Evolutionary conservation across 2,329 filamentous ascomycete genomes (phyloP).

Genomic region (Tricladium varicosporioides): DNA sequence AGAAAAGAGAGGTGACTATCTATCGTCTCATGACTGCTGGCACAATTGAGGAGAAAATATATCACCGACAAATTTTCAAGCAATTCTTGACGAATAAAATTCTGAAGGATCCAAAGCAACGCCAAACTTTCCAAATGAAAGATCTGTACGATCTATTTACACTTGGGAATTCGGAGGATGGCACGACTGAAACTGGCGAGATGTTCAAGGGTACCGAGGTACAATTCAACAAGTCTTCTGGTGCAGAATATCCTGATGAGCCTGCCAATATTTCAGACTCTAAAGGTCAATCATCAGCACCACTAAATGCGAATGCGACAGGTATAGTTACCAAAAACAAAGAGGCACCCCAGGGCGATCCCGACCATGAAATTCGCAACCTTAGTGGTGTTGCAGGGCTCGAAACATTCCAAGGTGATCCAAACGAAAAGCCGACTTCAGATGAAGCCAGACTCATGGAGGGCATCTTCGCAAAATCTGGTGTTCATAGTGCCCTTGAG

Average conservation of each 20-base stretch:
- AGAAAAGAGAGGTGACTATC: constrained; percentile 92
- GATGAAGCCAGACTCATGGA: constrained; percentile 80
- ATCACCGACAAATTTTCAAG: constrained; percentile 97
- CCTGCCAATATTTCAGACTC: constrained; percentile 14
- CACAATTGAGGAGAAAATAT: constrained; percentile 99
- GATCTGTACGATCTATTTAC: constrained; percentile 93
- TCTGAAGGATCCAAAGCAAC: constrained; percentile 87
- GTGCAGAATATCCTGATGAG: constrained; percentile 23
- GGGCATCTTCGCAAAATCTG: constrained; percentile 81
- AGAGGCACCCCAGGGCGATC: constrained; percentile 26
- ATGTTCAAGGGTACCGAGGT: constrained; percentile 89
- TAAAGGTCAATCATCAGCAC: constrained; percentile 11
- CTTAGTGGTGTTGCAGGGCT: constrained; percentile 61
- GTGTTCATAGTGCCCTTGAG: constrained; percentile 86
- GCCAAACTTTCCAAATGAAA: constrained; percentile 83
- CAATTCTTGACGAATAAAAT: constrained; percentile 98
- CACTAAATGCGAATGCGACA: constrained; percentile 11
- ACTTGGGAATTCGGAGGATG: constrained; percentile 64
- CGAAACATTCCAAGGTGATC: constrained; percentile 59
- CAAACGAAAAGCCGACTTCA: constrained; percentile 38
- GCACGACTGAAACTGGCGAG: constrained; percentile 77
- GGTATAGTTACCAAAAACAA: no score
- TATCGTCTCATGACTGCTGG: constrained; percentile 98
- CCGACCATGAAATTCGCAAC: constrained; percentile 47
- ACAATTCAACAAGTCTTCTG: constrained; percentile 48